Base-by-base conservation (phyloP, 192 early-diverging fungal genomes). In the Umbelopsis isabellina region DNA sequence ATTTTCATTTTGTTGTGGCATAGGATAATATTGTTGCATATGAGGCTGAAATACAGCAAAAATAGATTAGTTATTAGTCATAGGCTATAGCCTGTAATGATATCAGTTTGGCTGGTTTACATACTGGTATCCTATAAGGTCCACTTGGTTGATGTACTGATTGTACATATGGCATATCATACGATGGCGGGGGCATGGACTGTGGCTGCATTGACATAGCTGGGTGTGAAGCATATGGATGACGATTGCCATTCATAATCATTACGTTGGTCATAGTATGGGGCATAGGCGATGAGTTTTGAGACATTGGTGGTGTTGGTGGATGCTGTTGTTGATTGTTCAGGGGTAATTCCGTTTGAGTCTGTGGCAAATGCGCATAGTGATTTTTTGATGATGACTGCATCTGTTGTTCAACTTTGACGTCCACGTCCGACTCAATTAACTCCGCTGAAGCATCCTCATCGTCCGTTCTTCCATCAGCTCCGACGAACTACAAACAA, bases 391-490 rank as follows among this genome's bases (percentile, higher is more conserved):
- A n/a, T 61, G 25, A 41, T 41, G 37, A 41, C 37, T 41, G 30
- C 11, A 33, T 30, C 33, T 27, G 55, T 16, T 35, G 55, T 30
- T 61, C 55, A 12, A 61, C 27, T 61, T 61, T 61, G 25, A 22
- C 30, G 30, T 61, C 55, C 7, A 37, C 25, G 30, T 61, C 55
- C 4, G 55, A 61, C 30, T 61, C 55, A 22, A 61, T 61, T 30
- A 61, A 33, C 55, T 61, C 55, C 55, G 55, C 55, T 11, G 55
- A 61, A 61, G 18, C 55, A 13, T 61, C 55, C 33, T 61, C 55
- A 35, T 61, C 55, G 16, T 61, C 55, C 55, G 55, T 61, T 61
- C 55, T 61, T 15, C 25, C 23, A 25, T 61, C 55, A 27, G 55
- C 55, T 61, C 55, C 55, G 55, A 61, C 33, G 5, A 61, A 61